Evolutionary conservation across 306 rosid species (phyloP).

Genomic region (Heteromeles arbutifolia): DNA sequence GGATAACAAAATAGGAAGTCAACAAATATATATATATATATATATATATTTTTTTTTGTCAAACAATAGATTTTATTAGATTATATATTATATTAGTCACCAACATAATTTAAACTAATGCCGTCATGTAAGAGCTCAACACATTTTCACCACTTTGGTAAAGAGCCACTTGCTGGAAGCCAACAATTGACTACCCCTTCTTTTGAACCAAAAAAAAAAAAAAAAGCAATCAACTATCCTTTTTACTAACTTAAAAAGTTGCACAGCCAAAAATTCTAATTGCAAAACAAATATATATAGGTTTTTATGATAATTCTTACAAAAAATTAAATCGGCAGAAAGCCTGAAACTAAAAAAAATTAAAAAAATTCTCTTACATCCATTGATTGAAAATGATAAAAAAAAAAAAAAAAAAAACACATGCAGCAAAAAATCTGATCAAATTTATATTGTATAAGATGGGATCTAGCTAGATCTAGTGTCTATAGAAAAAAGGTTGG

Average conservation of each 20-base stretch:
- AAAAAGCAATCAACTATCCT: background rate
- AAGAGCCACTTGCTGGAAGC: background rate
- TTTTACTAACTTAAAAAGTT: background rate
- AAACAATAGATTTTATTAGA: too few species aligned
- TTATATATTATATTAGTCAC: too few species aligned
- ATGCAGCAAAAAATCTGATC: background rate
- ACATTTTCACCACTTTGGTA: accelerated
- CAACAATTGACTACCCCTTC: background rate
- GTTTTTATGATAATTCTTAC: background rate
- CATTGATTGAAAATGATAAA: background rate
- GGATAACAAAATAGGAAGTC: background rate
- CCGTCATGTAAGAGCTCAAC: too few species aligned
- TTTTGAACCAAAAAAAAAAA: too few species aligned
- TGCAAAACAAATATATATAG: background rate
- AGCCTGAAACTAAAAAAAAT: background rate
- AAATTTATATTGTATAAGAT: background rate
- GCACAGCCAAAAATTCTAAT: background rate
- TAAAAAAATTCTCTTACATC: background rate
- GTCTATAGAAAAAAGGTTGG: background rate
- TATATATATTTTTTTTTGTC: too few species aligned
- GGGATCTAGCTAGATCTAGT: background rate
- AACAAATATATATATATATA: too few species aligned
- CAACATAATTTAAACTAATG: accelerated
- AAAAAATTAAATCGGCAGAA: background rate
- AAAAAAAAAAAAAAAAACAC: background rate